Evolutionary conservation across 805 yeast species (phyloP).

Genomic region (Cyberlindnera amylophila): DNA sequence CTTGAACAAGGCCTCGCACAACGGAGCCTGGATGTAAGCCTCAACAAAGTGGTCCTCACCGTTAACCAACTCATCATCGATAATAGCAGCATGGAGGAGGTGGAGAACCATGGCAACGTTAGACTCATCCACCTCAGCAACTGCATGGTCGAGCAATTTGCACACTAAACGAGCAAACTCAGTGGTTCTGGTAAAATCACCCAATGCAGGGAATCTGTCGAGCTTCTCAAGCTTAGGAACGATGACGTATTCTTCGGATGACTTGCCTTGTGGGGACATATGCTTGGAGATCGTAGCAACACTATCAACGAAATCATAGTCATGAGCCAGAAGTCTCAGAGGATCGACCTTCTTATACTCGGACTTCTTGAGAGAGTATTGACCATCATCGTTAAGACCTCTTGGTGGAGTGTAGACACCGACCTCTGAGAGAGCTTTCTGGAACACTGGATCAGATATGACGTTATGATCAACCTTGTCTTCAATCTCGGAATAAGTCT

Average conservation of each 20-base stretch:
- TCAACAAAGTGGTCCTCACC: conserved; percentile 40
- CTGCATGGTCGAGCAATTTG: conserved; percentile 52
- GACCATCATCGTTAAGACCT: conserved; percentile 65
- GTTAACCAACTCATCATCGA: conserved; percentile 42
- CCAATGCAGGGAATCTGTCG: conserved; percentile 39
- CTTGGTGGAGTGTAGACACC: conserved; percentile 61
- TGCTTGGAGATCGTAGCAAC: conserved; percentile 43
- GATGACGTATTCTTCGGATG: conserved; percentile 39
- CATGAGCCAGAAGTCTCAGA: conserved; percentile 42
- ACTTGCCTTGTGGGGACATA: conserved; percentile 30
- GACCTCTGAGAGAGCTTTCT: conserved; percentile 57
- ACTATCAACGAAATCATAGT: conserved; percentile 48
- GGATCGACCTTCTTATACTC: conserved; percentile 54
- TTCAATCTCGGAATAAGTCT: conserved; percentile 49
- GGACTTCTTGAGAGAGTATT: conserved; percentile 52
- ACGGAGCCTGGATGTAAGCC: conserved; percentile 35
- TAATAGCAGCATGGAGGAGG: conserved; percentile 59
- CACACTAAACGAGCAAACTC: conserved; percentile 54
- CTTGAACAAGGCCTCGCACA: conserved; percentile 48
- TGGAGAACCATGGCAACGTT: conserved; percentile 62
- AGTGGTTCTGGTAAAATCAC: conserved; percentile 46
- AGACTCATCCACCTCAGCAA: conserved; percentile 47
- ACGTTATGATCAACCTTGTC: conserved; percentile 34
- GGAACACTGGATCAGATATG: conserved; percentile 46
- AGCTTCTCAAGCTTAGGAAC: conserved; percentile 38